phyloP scores from a whole-genome alignment of 2,329 filamentous ascomycete species.

The Neocatenulostroma microsporum region DNA sequence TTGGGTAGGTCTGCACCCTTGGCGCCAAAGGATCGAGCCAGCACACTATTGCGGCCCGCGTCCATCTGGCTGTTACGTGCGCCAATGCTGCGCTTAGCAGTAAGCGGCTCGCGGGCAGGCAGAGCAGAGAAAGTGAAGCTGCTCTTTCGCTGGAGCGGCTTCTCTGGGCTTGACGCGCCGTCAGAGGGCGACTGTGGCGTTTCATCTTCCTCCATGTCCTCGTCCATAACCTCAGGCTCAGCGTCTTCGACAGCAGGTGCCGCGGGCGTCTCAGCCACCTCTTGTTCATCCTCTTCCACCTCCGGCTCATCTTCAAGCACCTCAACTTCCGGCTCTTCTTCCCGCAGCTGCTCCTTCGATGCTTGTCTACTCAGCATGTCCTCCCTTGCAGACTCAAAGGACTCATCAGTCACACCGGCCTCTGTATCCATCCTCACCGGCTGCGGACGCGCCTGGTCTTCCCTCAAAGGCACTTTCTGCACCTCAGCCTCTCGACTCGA shows the following conservation, averaged over 20 bases:
- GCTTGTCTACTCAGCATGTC: conserved; percentile 28
- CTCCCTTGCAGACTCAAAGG: conserved; percentile 44
- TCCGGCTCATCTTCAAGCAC: no score
- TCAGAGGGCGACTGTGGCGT: conserved; percentile 52
- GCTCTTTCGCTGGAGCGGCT: conserved; percentile 78
- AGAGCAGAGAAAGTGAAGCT: conserved; percentile 91
- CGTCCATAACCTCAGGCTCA: no score
- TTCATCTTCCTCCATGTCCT: no score
- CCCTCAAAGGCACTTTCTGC: conserved; percentile 18
- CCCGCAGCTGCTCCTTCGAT: conserved; percentile 15
- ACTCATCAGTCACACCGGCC: conserved; percentile 33
- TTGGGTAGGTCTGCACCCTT: conserved; percentile 14
- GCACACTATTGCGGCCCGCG: conserved; percentile 57
- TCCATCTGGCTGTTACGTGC: conserved; percentile 71
- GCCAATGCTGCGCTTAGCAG: conserved; percentile 73
- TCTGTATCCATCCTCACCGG: conserved; percentile 15
- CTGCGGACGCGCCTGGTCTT: conserved; percentile 25
- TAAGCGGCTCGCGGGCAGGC: conserved; percentile 80
- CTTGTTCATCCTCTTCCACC: conserved; percentile 11
- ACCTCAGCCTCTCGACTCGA: conserved; percentile 10
- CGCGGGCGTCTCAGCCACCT: conserved; percentile 9
- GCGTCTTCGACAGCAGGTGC: conserved; percentile 12
- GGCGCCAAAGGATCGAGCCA: conserved; percentile 9
- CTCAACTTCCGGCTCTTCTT: conserved; percentile 20
- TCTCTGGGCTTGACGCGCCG: conserved; percentile 59